Evolutionary conservation across 345 rosid genomes (phyloP).

Genomic region (Gossypium longicalyx): DNA sequence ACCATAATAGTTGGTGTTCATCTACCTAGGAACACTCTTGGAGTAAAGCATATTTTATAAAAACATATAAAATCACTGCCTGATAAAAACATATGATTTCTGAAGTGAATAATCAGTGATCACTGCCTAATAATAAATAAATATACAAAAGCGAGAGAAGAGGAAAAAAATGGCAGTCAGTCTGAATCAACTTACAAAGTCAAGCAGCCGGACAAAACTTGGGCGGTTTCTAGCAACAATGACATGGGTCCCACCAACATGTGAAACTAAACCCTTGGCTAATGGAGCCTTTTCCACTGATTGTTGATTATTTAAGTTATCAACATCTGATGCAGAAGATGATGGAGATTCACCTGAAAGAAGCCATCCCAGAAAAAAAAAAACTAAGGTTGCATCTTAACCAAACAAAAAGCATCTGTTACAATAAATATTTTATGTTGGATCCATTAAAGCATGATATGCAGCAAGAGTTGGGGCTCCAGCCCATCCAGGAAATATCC

Average conservation of each 20-base stretch:
- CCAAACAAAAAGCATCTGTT: background rate
- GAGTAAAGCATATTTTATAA: slow-evolving; percentile 6
- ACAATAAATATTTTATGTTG: background rate
- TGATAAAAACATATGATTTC: no score
- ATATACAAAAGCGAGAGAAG: background rate
- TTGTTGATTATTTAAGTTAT: slow-evolving; percentile 58
- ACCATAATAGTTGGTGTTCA: slow-evolving; percentile 1
- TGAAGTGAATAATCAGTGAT: background rate
- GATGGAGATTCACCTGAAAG: slow-evolving; percentile 85
- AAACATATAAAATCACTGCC: no score
- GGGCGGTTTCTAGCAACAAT: slow-evolving; percentile 41
- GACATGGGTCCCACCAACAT: slow-evolving; percentile 44
- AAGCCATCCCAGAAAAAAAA: slow-evolving; percentile 15
- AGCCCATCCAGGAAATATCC: background rate
- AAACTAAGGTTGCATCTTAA: slow-evolving; percentile 4
- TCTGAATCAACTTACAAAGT: slow-evolving; percentile 55
- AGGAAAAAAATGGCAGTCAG: background rate
- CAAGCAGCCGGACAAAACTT: slow-evolving; percentile 45
- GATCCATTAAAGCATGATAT: background rate
- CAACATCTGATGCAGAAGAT: slow-evolving; percentile 82
- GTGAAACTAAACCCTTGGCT: slow-evolving; percentile 42
- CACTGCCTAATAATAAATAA: background rate
- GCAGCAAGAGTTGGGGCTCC: background rate
- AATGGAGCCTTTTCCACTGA: slow-evolving; percentile 42
- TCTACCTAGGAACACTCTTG: background rate